phyloP scores from a whole-genome alignment of 1,284 basidiomycete species.

The Pyrrhoderma noxium region DNA sequence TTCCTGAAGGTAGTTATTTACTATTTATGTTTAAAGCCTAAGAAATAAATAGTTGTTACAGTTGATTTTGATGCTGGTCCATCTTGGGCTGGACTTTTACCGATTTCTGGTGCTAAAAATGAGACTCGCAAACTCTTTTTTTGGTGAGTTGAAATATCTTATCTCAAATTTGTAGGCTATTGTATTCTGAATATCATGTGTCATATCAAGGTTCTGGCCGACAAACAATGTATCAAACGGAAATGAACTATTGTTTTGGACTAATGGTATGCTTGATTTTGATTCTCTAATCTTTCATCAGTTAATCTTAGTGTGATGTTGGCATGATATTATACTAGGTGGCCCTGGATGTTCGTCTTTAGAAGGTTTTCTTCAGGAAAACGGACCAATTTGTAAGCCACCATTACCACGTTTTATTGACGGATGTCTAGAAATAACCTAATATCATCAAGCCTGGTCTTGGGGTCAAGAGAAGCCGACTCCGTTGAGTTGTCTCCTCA shows the following conservation, averaged over 20 bases:
- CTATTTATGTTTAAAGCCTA: background rate
- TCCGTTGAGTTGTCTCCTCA: background rate
- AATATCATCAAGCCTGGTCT: constrained; percentile 43
- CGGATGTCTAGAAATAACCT: background rate
- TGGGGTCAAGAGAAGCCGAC: constrained; percentile 47
- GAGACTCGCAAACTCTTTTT: constrained; percentile 41
- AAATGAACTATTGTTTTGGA: constrained; percentile 47
- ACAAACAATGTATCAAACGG: constrained; percentile 37
- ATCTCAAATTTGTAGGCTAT: background rate
- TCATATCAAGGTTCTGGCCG: constrained; percentile 35
- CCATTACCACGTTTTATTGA: background rate
- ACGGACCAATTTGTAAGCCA: constrained; percentile 34
- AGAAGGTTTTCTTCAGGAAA: constrained; percentile 44
- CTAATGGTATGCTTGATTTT: constrained; percentile 22
- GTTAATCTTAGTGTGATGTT: background rate
- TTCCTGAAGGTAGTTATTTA: constrained; percentile 26
- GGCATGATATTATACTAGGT: constrained; percentile 27
- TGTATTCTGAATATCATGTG: constrained; percentile 14
- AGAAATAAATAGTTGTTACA: constrained; percentile 10
- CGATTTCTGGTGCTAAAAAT: constrained; percentile 29
- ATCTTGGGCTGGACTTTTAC: constrained; percentile 35
- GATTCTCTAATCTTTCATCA: background rate
- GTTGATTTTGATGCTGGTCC: constrained; percentile 35
- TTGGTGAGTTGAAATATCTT: constrained; percentile 26
- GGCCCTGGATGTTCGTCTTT: constrained; percentile 41